Base-by-base conservation (phyloP, 495 filamentous ascomycete species). In the Aspergillus sclerotiicarbonarius region DNA sequence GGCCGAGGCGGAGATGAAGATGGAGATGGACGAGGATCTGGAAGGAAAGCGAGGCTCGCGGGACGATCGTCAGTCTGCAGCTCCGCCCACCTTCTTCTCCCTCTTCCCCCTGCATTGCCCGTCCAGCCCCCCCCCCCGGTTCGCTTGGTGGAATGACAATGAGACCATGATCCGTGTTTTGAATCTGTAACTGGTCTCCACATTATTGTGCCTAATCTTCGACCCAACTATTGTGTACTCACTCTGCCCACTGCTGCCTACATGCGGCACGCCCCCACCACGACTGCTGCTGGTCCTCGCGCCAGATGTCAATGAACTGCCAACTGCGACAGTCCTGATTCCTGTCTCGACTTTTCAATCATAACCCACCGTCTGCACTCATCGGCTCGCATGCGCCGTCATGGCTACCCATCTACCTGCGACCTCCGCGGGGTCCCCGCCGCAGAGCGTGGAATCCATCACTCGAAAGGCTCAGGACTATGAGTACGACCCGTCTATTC, bases 361-460 rank as follows among this genome's bases (percentile, higher is more conserved):
- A 25, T 25, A 2, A 25, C 25, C 25, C 5, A 25, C 5, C 25
- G 25, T 25, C 16, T 31, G 16, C 13, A 0, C 12, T 16, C 16
- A 50, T 50, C 29, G 20, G n/a, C 4, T 41, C 44, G 37, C 45
- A 58, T 33, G 41, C 41, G 44, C 58, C 31, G 47, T 12, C 25
- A 77, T 77, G 73, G 64, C 70, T 43, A 67, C 71, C 47, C 51
- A 63, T 29, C 47, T 66, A 10, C 44, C 62, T 41, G 37, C 64
- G 16, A 41, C 66, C 30, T 45, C 60, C 50, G 47, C 56, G 13
- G 72, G 65, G 32, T 71, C 73, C 33, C 60, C 71, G 48, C 76
- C 92, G 13, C 77, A 92, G 72, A 91, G 78, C 54, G 80, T 90
- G 32, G 83, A 86, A 57, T 85, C 90, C 61, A 87, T 98, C 49